phyloP scores from a whole-genome alignment of 1,139 yeast genomes.

The Debaryomyces coudertii region DNA sequence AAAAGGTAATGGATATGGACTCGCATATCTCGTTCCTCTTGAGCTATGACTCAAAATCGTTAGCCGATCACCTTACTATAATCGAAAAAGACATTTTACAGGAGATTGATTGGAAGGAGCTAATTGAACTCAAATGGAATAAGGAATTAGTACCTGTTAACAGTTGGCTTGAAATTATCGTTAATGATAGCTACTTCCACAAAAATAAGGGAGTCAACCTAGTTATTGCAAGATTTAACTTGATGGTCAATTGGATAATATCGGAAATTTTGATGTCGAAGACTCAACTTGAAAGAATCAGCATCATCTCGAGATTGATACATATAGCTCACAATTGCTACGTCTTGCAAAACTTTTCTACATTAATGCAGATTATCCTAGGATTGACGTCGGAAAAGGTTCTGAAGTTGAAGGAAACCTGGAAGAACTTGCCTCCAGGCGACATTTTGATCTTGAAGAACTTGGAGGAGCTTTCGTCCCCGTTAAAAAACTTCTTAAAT shows the following conservation, averaged over 20 bases:
- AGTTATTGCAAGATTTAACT: conserved; percentile 84
- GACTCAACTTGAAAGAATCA: conserved; percentile 58
- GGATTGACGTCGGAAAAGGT: conserved; percentile 79
- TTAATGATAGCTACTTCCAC: conserved; percentile 55
- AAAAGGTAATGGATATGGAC: conserved; percentile 38
- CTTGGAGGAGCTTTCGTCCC: conserved; percentile 64
- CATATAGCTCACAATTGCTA: conserved; percentile 80
- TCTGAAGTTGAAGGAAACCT: conserved; percentile 65
- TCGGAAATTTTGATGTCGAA: conserved; percentile 81
- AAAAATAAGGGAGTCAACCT: conserved; percentile 73
- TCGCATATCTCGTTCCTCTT: conserved; percentile 80
- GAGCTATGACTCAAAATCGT: conserved; percentile 62
- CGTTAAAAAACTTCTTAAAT: conserved; percentile 64
- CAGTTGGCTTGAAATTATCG: conserved; percentile 82
- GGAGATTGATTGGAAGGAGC: conserved; percentile 91
- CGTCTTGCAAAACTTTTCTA: conserved; percentile 77
- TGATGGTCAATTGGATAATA: conserved; percentile 90
- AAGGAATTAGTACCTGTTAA: conserved; percentile 69
- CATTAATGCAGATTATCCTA: conserved; percentile 82
- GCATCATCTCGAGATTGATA: conserved; percentile 75
- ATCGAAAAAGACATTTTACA: conserved; percentile 82
- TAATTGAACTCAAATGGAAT: conserved; percentile 77
- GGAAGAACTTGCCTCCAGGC: conserved; percentile 64
- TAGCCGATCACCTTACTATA: conserved; percentile 81
- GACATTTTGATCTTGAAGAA: conserved; percentile 67